These are phyloP conservation scores for Lasiosphaeria ovina DNA, from an alignment of 495 filamentous ascomycete species.

Conservation along the genomic window DNA sequence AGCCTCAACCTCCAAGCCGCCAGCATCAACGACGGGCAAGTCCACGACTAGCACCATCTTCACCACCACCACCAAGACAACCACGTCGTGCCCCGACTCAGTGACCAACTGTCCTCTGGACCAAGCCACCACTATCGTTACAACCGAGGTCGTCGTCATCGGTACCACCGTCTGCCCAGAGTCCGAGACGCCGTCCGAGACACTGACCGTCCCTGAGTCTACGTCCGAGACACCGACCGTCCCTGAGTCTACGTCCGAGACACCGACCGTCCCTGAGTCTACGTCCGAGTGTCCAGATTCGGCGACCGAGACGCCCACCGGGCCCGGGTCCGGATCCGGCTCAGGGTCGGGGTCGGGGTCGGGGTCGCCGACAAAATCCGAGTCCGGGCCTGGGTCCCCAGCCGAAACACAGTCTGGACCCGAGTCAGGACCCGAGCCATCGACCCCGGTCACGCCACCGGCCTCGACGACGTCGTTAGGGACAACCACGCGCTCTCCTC, in stretches of 20 bases:
- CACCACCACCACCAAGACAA: conserved; percentile 54
- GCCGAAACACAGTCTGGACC: background rate
- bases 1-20: no score
- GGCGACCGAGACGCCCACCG: no score
- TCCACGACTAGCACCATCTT: conserved; percentile 58
- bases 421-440: background rate
- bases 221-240: conserved; percentile 4
- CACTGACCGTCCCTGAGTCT: conserved; percentile 5
- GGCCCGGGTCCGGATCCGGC: no score
- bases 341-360: no score
- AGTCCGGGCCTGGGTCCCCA: no score
- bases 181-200: conserved; percentile 23
- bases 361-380: no score
- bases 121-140: conserved; percentile 41
- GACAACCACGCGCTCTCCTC: conserved; percentile 7
- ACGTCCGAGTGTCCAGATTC: background rate
- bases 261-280: conserved; percentile 4
- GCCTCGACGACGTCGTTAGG: conserved; percentile 2
- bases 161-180: conserved; percentile 61
- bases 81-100: conserved; percentile 54
- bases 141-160: conserved; percentile 53
- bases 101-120: conserved; percentile 56
- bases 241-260: conserved; percentile 3
- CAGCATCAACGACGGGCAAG: conserved; percentile 8
- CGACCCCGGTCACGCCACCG: conserved; percentile 4